These are phyloP conservation scores for Tulasnella sp. DNA, from an alignment of 768 basidiomycete genomes.

Conservation along the genomic window DNA sequence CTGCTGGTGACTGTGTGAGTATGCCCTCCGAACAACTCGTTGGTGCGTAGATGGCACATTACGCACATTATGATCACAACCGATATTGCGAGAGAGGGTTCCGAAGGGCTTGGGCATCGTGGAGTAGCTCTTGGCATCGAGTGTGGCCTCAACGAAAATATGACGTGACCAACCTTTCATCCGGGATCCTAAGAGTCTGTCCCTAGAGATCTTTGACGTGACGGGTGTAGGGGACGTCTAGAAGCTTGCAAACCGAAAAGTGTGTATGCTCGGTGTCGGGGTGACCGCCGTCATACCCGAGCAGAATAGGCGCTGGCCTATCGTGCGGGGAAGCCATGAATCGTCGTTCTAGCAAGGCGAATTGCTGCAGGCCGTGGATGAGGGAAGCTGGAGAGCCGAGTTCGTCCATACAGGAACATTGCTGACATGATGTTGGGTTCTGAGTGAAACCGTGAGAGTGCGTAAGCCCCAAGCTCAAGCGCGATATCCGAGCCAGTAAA, in stretches of 20 bases:
- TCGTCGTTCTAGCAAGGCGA: not conserved
- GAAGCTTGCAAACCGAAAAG: not conserved
- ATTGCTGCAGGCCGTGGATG: not conserved
- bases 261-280: not conserved
- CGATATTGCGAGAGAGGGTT: too few species aligned
- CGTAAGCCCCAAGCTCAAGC: too few species aligned
- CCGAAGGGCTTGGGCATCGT: too few species aligned
- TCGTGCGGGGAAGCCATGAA: not conserved
- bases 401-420: not conserved
- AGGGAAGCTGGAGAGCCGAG: not conserved
- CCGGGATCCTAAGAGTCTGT: not conserved
- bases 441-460: not conserved
- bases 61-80: too few species aligned
- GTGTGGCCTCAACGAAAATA: too few species aligned
- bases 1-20: not conserved
- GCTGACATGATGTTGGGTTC: not conserved
- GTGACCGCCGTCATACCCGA: not conserved
- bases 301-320: not conserved
- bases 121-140: too few species aligned
- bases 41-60: too few species aligned
- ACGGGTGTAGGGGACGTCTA: not conserved
- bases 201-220: not conserved
- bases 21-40: too few species aligned
- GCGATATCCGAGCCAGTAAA: too few species aligned
- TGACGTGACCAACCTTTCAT: not conserved